These are phyloP conservation scores for Iberis pinnata DNA, from an alignment of 345 rosid genomes.

Conservation along the genomic window DNA sequence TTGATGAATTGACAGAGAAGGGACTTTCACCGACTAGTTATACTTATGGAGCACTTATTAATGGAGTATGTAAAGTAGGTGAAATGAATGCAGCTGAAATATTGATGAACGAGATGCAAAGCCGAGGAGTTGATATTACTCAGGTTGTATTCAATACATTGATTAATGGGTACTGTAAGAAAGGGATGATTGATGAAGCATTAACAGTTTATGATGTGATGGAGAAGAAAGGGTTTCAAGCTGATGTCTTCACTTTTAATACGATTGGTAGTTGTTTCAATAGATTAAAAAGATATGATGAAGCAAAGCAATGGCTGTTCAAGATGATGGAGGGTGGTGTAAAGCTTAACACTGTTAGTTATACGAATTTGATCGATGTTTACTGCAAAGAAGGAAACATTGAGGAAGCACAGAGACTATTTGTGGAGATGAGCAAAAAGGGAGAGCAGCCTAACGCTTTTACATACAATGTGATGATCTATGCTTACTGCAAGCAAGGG, in stretches of 20 bases:
- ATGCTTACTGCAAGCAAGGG: slow-evolving; percentile 60
- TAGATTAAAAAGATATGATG: slow-evolving; percentile 46
- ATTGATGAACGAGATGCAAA: slow-evolving; percentile 67
- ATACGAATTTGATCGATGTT: slow-evolving; percentile 62
- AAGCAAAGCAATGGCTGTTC: slow-evolving; percentile 61
- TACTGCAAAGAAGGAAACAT: slow-evolving; percentile 76
- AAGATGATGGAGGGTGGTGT: slow-evolving; percentile 48
- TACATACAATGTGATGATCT: slow-evolving; percentile 62
- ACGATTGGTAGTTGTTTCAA: slow-evolving; percentile 55
- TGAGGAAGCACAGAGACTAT: slow-evolving; percentile 60
- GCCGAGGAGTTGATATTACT: slow-evolving; percentile 42
- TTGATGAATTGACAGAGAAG: slow-evolving; percentile 63
- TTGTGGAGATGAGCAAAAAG: slow-evolving; percentile 51
- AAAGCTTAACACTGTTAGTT: slow-evolving; percentile 47
- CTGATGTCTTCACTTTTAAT: slow-evolving; percentile 55
- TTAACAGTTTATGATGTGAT: slow-evolving; percentile 36
- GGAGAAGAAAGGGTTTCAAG: slow-evolving; percentile 66
- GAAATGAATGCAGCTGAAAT: slow-evolving; percentile 68
- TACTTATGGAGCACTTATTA: slow-evolving; percentile 64
- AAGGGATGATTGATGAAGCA: slow-evolving; percentile 72
- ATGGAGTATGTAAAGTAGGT: slow-evolving; percentile 76
- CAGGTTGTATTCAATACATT: slow-evolving; percentile 57
- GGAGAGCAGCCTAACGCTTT: slow-evolving; percentile 45
- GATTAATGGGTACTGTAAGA: slow-evolving; percentile 62
- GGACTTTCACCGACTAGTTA: slow-evolving; percentile 55